Base-by-base conservation (phyloP, 2,329 filamentous ascomycete species). In the Aureobasidium sp. region DNA sequence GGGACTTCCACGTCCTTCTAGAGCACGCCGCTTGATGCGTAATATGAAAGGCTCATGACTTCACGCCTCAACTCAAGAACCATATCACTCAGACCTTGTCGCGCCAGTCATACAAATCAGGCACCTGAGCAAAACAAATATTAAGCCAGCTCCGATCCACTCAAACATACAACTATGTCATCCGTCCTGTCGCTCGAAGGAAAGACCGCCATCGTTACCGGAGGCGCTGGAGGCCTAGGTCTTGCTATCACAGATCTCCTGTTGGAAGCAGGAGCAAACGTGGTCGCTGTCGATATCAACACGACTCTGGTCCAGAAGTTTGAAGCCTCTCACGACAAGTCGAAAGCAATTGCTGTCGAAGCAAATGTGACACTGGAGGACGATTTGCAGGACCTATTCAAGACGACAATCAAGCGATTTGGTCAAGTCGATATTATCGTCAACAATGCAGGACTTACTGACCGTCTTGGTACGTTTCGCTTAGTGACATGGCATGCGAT, bases 341-440 rank as follows among this genome's bases (percentile, higher is more conserved):
- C 67, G 4, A 65, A 64, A 29, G 65, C 68, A 7, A 64, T 73
- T 10, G 69, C 70, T 8, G 57, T 75, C 33, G 69, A 74, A 55
- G 64, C 65, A 10, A 73, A 78, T 61, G 72, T 77, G 51, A 74
- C 75, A 8, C 67, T 67, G 0, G 67, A 69, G 13, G 63, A 63
- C 0, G 72, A 71, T 25, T 69, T 76, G 10, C 69, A 75, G 46
- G 63, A 66, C 9, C 67, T 78, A 0, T 75, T 78, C 58, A 63
- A 68, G 5, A 64, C 72, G 67, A 65, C 65, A 3, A 67, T 70
- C 43, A 62, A 65, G 54, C 69, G 64, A 54, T 81, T 79, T 62
- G 75, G 74, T 29, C 72, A 73, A n/a, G 68, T 83, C 19, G 82
- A 86, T 68, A 73, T 84, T n/a, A 72, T 85, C 5, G 58, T 68